phyloP scores from a whole-genome alignment of 164 flowering plant genomes.

The Platanus orientalis region DNA sequence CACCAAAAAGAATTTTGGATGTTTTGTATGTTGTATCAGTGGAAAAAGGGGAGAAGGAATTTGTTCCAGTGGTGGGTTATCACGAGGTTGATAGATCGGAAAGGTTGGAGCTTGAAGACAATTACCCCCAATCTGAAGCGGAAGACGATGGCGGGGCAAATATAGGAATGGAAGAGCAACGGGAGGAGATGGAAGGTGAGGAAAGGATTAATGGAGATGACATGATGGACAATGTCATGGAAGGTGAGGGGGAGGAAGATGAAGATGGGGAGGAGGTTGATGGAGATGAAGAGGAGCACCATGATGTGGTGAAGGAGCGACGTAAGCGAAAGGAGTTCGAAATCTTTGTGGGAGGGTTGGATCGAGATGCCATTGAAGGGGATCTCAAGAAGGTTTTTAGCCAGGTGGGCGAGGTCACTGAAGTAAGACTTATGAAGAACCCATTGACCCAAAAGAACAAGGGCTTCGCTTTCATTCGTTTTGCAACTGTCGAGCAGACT shows the following conservation, averaged over 20 bases:
- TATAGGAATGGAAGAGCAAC: slow-evolving; percentile 8
- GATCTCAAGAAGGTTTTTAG: slow-evolving; percentile 32
- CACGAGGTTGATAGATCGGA: slow-evolving; percentile 10
- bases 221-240: slow-evolving; percentile 15
- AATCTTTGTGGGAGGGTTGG: slow-evolving; percentile 35
- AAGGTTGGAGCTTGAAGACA: slow-evolving; percentile 17
- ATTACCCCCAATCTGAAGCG: slow-evolving; percentile 10
- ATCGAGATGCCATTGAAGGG: slow-evolving; percentile 28
- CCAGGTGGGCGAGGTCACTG: slow-evolving; percentile 29
- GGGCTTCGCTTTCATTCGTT: slow-evolving; percentile 38
- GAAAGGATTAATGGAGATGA: slow-evolving; percentile 13
- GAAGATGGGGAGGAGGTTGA: slow-evolving; percentile 9
- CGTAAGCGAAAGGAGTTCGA: slow-evolving; percentile 34
- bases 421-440: slow-evolving; percentile 32
- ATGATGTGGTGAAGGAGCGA: slow-evolving; percentile 27
- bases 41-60: slow-evolving; percentile 6
- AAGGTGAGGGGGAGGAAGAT: slow-evolving; percentile 19
- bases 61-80: slow-evolving; percentile 6
- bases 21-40: slow-evolving; percentile 3
- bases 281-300: slow-evolving; percentile 27
- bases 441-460: slow-evolving; percentile 30
- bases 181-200: slow-evolving; percentile 13
- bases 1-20: neutral
- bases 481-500: slow-evolving; percentile 33
- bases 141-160: slow-evolving; percentile 14